Conservation (phyloP, 2,329 filamentous ascomycete genomes). For the Helotiales sp. region DNA sequence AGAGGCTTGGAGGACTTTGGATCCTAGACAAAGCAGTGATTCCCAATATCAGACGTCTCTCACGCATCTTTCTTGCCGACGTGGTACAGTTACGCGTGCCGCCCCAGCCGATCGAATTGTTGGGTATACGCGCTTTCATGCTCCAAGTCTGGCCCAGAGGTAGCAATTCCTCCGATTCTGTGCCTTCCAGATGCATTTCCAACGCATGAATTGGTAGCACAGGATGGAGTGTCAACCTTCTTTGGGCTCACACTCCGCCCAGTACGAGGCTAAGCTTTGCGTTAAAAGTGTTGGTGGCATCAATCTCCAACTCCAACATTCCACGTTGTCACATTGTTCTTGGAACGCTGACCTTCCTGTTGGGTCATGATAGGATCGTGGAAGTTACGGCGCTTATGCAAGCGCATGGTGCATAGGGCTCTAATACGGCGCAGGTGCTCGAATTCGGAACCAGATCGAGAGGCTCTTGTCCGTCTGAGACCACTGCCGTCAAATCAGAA, state of each 20-base stretch:
- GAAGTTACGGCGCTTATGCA: constrained; percentile 28
- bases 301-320: constrained; percentile 4
- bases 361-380: constrained; percentile 15
- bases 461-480: constrained; percentile 9
- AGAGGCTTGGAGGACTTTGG: constrained; percentile 13
- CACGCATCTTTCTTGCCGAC: constrained; percentile 6
- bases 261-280: constrained; percentile 13
- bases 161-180: constrained; percentile 11
- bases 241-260: constrained; percentile 8
- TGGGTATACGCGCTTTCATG: constrained; percentile 15
- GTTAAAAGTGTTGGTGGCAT: constrained; percentile 8
- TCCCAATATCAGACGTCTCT: constrained; percentile 16
- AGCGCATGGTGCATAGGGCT: constrained; percentile 23
- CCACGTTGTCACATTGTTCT: constrained; percentile 9
- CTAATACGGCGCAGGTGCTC: constrained; percentile 25
- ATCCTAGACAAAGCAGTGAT: constrained; percentile 10
- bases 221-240: constrained; percentile 5
- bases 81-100: constrained; percentile 15
- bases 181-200: constrained; percentile 22
- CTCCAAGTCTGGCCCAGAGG: constrained; percentile 10
- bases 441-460: constrained; percentile 5
- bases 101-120: constrained; percentile 15
- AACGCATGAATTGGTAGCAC: constrained; percentile 14
- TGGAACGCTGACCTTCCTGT: constrained; percentile 8
- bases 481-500: background rate